Evolutionary conservation across 306 rosid genomes (phyloP).

Genomic region (barrel medic (Medicago truncatula)): DNA sequence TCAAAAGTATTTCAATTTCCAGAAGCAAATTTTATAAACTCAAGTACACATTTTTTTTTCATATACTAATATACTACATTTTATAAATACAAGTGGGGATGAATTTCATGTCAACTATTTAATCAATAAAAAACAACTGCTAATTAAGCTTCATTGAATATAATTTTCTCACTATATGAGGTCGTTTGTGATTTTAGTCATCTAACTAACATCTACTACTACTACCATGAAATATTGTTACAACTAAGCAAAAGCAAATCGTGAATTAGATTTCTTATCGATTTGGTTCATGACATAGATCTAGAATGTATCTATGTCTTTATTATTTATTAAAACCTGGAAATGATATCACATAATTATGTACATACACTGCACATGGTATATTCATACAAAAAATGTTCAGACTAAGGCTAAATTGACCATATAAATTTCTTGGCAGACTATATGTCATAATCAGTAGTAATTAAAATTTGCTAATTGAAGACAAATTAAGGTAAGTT

Average conservation of each 20-base stretch:
- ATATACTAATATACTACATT: too few species aligned
- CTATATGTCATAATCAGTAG: conserved; percentile 19
- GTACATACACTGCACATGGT: neutral
- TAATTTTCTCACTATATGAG: conserved; percentile 30
- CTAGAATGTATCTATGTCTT: conserved; percentile 5
- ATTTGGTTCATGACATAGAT: neutral
- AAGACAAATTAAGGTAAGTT: neutral
- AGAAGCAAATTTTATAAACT: conserved; percentile 36
- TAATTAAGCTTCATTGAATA: neutral
- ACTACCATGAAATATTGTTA: conserved; percentile 11
- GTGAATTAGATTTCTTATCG: neutral
- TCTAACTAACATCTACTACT: conserved; percentile 8
- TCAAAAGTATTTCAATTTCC: conserved; percentile 4
- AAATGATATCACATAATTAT: neutral
- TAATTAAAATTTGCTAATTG: conserved; percentile 6
- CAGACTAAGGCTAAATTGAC: neutral
- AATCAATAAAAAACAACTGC: conserved; percentile 11
- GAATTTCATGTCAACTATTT: conserved; percentile 13
- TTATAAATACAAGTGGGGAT: conserved; percentile 35
- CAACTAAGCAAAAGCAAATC: conserved; percentile 21
- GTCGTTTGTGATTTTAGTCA: conserved; percentile 33
- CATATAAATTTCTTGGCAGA: neutral
- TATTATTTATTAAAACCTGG: neutral
- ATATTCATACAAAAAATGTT: conserved; percentile 4
- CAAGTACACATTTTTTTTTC: neutral